Percentiles rank a stretch among this genome's conserved stretches.
Evolutionary conservation across 345 rosid genomes (phyloP).

Genomic region (Eucalyptus regnans): DNA sequence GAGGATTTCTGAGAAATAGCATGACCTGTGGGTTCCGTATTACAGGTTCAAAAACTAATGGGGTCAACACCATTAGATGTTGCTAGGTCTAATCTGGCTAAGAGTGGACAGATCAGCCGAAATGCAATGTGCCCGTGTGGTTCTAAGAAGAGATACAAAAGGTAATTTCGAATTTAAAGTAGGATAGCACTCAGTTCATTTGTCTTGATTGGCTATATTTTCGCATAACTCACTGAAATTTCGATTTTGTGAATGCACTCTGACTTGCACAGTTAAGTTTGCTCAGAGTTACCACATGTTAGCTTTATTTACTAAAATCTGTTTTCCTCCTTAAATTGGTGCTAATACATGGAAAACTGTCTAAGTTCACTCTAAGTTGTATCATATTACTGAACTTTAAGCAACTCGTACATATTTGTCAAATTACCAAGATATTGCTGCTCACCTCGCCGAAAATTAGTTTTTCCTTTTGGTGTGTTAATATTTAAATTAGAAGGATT

Average conservation of each 20-base stretch:
- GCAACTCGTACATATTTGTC: neutral
- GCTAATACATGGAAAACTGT: neutral
- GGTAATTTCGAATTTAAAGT: slow-evolving; percentile 21
- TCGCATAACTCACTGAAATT: neutral
- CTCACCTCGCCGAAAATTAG: neutral
- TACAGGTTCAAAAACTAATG: slow-evolving; percentile 83
- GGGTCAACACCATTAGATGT: slow-evolving; percentile 78
- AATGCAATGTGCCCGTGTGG: slow-evolving; percentile 93
- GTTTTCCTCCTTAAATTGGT: neutral
- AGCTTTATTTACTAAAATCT: neutral
- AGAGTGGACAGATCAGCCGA: slow-evolving; percentile 89
- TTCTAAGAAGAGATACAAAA: slow-evolving; percentile 90
- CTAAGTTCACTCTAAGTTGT: neutral
- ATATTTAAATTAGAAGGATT: neutral
- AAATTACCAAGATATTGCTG: neutral
- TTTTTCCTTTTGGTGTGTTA: neutral
- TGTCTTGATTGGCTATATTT: neutral
- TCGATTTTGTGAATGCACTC: neutral
- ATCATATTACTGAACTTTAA: neutral
- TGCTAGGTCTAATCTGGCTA: slow-evolving; percentile 79
- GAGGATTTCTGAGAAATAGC: neutral
- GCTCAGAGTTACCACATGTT: neutral
- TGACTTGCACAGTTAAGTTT: neutral
- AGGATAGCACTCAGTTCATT: neutral
- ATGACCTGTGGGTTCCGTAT: neutral